Conservation (phyloP, 2,329 filamentous ascomycete species). For the Trichoderma afroharzianum region DNA sequence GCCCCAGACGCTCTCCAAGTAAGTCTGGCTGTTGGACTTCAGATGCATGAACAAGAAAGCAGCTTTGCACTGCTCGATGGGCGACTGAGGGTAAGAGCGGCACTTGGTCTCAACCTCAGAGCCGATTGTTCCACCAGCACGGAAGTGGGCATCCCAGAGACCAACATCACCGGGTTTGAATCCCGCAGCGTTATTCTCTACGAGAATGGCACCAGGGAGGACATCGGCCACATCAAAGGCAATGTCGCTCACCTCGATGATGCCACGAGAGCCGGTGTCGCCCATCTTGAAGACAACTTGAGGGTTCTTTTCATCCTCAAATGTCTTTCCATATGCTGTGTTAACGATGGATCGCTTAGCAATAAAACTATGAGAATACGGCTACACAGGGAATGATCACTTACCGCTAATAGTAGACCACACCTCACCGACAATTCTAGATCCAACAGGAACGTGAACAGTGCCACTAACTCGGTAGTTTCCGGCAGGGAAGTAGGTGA, state of each 20-base stretch:
- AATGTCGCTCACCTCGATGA: constrained; percentile 68
- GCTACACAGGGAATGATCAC: background rate
- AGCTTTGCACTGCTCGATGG: constrained; percentile 37
- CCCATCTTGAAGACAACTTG: constrained; percentile 58
- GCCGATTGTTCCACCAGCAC: constrained; percentile 39
- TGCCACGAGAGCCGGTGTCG: constrained; percentile 53
- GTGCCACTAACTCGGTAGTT: constrained; percentile 38
- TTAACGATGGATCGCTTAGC: background rate
- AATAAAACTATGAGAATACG: background rate
- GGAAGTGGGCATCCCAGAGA: constrained; percentile 42
- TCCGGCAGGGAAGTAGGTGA: constrained; percentile 19
- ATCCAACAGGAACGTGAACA: constrained; percentile 15
- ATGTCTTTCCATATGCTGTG: constrained; percentile 8
- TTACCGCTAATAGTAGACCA: constrained; percentile 19
- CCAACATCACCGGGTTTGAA: constrained; percentile 42
- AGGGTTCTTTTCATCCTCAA: constrained; percentile 18
- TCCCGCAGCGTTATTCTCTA: constrained; percentile 57
- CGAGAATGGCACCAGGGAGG: constrained; percentile 63
- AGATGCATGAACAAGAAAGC: constrained; percentile 48
- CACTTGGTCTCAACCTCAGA: constrained; percentile 18
- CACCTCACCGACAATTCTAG: constrained; percentile 16
- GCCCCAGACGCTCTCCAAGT: constrained; percentile 53
- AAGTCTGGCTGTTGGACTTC: constrained; percentile 41
- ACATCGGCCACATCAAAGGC: constrained; percentile 64
- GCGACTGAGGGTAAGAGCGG: constrained; percentile 25